phyloP scores from a whole-genome alignment of 2,329 filamentous ascomycete genomes.

The Aspergillus candidus region DNA sequence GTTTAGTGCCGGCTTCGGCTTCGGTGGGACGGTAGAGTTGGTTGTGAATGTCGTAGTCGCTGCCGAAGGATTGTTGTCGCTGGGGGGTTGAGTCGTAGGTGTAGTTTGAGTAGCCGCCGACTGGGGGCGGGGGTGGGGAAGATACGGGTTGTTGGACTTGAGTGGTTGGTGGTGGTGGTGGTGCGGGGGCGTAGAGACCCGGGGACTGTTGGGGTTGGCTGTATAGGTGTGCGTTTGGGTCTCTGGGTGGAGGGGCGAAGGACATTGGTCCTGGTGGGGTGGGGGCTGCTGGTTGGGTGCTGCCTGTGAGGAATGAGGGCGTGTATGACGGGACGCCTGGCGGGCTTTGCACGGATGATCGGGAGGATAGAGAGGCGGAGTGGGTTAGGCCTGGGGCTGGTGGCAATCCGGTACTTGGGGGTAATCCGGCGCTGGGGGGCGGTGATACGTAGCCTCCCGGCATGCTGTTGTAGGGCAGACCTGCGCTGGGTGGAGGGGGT shows the following conservation, averaged over 20 bases:
- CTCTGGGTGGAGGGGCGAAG: conserved; percentile 28
- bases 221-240: conserved; percentile 33
- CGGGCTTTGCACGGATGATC: conserved; percentile 20
- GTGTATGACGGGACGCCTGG: conserved; percentile 25
- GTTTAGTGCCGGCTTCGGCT: conserved; percentile 32
- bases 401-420: too few relatives aligned
- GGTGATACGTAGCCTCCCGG: conserved; percentile 29
- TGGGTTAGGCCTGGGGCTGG: conserved; percentile 12
- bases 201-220: conserved; percentile 24
- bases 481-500: conserved; percentile 18
- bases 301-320: conserved; percentile 16
- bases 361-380: conserved; percentile 20
- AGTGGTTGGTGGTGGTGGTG: conserved; percentile 9
- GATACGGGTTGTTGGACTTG: conserved; percentile 16
- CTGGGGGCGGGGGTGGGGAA: conserved; percentile 13
- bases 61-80: conserved; percentile 13
- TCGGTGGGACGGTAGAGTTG: conserved; percentile 45
- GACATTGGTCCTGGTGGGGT: conserved; percentile 21
- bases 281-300: conserved; percentile 5
- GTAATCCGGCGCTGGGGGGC: conserved; percentile 28
- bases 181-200: conserved; percentile 14
- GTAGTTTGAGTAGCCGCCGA: conserved; percentile 39
- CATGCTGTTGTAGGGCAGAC: conserved; percentile 20
- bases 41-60: conserved; percentile 40
- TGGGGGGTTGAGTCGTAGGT: conserved; percentile 34